These are phyloP conservation scores for Physcomitrellopsis africana DNA, from an alignment of 225 moss, liverwort and hornwort genomes.

Conservation along the genomic window DNA sequence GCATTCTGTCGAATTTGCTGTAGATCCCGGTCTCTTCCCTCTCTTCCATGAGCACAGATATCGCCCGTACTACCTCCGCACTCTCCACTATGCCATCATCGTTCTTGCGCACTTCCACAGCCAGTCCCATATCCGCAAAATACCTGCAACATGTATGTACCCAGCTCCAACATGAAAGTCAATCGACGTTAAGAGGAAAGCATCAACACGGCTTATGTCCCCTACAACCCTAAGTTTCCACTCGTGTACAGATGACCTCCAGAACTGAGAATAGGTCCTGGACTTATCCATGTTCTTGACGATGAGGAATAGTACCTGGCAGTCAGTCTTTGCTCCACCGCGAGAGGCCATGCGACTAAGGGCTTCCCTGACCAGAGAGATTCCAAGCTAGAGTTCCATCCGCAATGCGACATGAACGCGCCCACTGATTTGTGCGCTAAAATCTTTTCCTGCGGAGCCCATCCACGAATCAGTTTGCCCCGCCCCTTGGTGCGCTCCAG, in stretches of 20 bases:
- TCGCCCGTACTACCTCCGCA: slow-evolving; percentile 41
- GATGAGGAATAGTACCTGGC: slow-evolving; percentile 35
- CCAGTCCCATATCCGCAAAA: slow-evolving; percentile 44
- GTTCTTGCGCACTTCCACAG: slow-evolving; percentile 43
- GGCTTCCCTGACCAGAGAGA: slow-evolving; percentile 56
- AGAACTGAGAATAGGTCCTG: neutral
- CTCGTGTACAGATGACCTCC: neutral
- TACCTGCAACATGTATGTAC: slow-evolving; percentile 38
- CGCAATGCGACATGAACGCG: slow-evolving; percentile 58
- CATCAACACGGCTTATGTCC: neutral
- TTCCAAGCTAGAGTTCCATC: slow-evolving; percentile 68
- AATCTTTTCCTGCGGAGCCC: slow-evolving; percentile 60
- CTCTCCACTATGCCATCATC: slow-evolving; percentile 39
- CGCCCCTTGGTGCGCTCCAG: slow-evolving; percentile 43
- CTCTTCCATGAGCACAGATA: slow-evolving; percentile 44
- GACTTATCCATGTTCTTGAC: too few relatives aligned
- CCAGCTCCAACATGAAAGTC: neutral
- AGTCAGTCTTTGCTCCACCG: slow-evolving; percentile 58
- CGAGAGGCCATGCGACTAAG: slow-evolving; percentile 51
- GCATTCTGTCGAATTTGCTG: slow-evolving; percentile 34
- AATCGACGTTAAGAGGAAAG: too few relatives aligned
- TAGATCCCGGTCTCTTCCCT: slow-evolving; percentile 20
- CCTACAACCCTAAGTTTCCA: neutral
- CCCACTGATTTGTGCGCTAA: slow-evolving; percentile 50
- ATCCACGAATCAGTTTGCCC: slow-evolving; percentile 48